Conservation (phyloP, 2,329 filamentous ascomycete genomes). For the Colletotrichum siamense region DNA sequence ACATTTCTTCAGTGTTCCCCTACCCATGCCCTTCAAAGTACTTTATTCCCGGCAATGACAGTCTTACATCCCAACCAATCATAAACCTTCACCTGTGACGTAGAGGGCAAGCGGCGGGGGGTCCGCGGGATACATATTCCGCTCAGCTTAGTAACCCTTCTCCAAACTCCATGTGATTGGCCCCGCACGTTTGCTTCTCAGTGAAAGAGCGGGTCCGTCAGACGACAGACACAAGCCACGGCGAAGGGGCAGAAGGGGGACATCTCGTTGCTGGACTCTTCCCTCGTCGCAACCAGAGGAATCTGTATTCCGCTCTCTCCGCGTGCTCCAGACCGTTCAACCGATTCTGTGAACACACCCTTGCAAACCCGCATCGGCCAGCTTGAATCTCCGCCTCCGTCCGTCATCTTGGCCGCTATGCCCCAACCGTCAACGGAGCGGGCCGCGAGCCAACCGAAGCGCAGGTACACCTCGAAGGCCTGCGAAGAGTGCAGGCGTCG, state of each 20-base stretch:
- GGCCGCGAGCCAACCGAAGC: conserved; percentile 10
- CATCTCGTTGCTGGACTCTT: background rate
- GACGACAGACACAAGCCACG: background rate
- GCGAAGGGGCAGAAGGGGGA: background rate
- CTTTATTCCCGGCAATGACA: background rate
- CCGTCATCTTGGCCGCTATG: background rate
- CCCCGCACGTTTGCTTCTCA: background rate
- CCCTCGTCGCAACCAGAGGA: background rate
- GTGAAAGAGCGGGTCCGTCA: background rate
- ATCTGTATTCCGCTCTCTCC: background rate
- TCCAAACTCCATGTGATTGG: background rate
- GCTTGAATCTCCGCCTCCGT: background rate
- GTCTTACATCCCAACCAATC: background rate
- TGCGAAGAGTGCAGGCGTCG: conserved; percentile 42
- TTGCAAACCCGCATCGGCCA: background rate
- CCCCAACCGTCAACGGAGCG: conserved; percentile 7
- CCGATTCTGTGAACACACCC: background rate
- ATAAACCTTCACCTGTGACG: background rate
- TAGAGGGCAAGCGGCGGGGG: background rate
- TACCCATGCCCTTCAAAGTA: background rate
- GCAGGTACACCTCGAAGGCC: conserved; percentile 30
- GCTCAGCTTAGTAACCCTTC: background rate
- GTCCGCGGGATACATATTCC: conserved; percentile 9
- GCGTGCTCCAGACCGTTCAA: background rate
- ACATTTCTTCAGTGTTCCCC: background rate